Base-by-base conservation (phyloP, 805 yeast genomes). In the Candida palmyrensis region DNA sequence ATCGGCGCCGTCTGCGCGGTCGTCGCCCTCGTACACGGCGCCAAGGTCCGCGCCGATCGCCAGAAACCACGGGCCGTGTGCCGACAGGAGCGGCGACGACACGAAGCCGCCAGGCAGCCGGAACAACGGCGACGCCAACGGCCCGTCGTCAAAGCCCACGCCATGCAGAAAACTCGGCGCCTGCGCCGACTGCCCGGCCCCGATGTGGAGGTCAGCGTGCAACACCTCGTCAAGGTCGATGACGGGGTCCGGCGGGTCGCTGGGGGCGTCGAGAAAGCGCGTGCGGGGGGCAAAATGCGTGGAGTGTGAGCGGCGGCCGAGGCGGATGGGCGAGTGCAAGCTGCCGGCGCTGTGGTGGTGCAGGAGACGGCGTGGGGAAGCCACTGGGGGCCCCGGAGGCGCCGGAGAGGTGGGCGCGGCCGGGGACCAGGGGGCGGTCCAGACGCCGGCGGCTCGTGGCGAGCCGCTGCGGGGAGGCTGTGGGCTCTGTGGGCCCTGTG, bases 181-280 rank as follows among this genome's bases (percentile, higher is more conserved):
- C 23, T 11, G 10, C 23, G 23, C 11, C 9, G 23, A 21, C 11
- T 21, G 23, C n/a, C n/a, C n/a, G 25, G 33, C 49, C 3, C 55
- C 57, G 16, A 55, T 52, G 30, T 57, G 58, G 27, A 55, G 38
- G 32, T 51, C 52, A 4, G 62, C 59, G 34, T 57, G 52, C 17
- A 61, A 42, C 6, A 62, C 57, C 32, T 59, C 66, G 38, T 63
- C 68, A 28, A 63, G 49, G 36, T 63, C 70, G 16, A 63, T 63
- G 7, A 63, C 55, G 6, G 68, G 65, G 29, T 62, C 63, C 3
- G 68, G 68, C 2, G 60, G 47, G 32, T 56, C 57, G 24, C 56
- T 55, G 29, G 54, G 62, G 0, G 62, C 56, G 9, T 51, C 38
- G 25, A 57, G 58, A 33, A 55, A 51, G 23, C 44, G 51, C 7